Evolutionary conservation across 2,329 filamentous ascomycete species (phyloP).

Genomic region (Alternaria conjuncta): DNA sequence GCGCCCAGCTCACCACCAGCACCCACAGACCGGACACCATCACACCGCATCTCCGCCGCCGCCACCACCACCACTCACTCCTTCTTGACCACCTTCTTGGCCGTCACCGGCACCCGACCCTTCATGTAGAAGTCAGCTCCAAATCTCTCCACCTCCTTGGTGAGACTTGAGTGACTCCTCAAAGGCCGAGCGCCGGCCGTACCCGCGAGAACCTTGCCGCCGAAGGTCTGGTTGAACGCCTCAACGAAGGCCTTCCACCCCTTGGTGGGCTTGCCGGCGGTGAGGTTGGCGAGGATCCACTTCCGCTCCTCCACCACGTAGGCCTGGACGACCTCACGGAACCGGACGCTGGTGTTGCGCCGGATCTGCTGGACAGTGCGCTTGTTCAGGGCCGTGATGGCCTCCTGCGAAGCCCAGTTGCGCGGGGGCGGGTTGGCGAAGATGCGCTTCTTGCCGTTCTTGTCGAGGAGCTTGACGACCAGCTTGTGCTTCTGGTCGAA

Average conservation of each 20-base stretch:
- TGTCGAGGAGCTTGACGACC: slow-evolving; percentile 32
- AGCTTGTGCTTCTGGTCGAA: slow-evolving; percentile 39
- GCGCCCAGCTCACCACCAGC: neutral
- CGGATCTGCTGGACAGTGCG: slow-evolving; percentile 41
- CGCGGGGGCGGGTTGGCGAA: slow-evolving; percentile 37
- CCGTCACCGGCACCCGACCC: slow-evolving; percentile 27
- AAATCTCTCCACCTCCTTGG: slow-evolving; percentile 40
- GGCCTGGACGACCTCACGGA: slow-evolving; percentile 28
- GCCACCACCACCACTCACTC: neutral
- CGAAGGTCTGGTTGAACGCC: slow-evolving; percentile 33
- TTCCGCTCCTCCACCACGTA: slow-evolving; percentile 30
- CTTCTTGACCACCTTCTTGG: slow-evolving; percentile 10
- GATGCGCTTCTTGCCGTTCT: slow-evolving; percentile 25
- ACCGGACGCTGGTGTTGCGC: slow-evolving; percentile 34
- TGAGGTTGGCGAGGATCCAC: slow-evolving; percentile 33
- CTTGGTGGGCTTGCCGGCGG: slow-evolving; percentile 23
- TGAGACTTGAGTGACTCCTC: slow-evolving; percentile 30
- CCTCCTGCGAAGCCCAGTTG: slow-evolving; percentile 35
- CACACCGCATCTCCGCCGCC: neutral
- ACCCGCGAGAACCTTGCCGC: slow-evolving; percentile 19
- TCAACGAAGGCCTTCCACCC: slow-evolving; percentile 35
- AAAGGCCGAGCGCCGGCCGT: slow-evolving; percentile 11
- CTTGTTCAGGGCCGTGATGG: slow-evolving; percentile 38
- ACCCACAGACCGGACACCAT: neutral
- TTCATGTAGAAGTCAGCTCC: slow-evolving; percentile 27